A percentile compares a stretch with the other conserved stretches of the same genome.
phyloP scores from a whole-genome alignment of 345 rosid genomes.

The Melastoma malabathricum region DNA sequence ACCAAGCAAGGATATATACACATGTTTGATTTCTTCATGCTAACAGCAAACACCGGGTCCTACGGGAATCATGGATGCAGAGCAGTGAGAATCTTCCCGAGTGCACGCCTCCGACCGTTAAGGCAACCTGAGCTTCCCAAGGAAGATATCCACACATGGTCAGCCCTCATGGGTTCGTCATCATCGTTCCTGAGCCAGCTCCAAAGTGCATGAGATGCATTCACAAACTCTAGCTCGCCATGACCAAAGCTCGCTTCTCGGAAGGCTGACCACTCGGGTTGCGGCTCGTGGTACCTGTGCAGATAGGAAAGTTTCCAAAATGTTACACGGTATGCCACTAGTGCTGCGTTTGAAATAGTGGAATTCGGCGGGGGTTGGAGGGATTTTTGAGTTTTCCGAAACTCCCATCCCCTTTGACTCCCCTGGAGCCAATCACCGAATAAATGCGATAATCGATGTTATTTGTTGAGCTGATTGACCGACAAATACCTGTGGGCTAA shows the following conservation, averaged over 20 bases:
- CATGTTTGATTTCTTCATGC: no score
- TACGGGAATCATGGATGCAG: conserved; percentile 1
- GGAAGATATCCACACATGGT: conserved; percentile 76
- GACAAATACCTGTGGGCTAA: conserved; percentile 52
- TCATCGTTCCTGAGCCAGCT: conserved; percentile 98
- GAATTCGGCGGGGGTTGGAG: no score
- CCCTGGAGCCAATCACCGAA: no score
- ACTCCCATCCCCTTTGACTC: no score
- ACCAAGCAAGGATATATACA: no score
- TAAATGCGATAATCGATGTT: background rate
- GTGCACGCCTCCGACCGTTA: conserved; percentile 21
- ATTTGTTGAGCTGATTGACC: background rate
- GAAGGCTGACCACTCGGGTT: conserved; percentile 82
- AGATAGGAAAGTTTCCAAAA: background rate
- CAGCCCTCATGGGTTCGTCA: conserved; percentile 77
- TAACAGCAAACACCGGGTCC: no score
- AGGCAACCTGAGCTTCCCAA: conserved; percentile 48
- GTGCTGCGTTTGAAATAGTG: no score
- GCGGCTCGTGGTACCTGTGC: conserved; percentile 47
- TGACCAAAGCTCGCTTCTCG: conserved; percentile 98
- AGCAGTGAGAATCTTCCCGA: conserved; percentile 37
- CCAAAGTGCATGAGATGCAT: conserved; percentile 79
- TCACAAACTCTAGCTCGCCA: conserved; percentile 65
- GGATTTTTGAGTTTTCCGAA: background rate
- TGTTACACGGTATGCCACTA: no score